These are phyloP conservation scores for Blastocystis sp. DNA, from an alignment of 352 stramenopile genomes.

Conservation along the genomic window DNA sequence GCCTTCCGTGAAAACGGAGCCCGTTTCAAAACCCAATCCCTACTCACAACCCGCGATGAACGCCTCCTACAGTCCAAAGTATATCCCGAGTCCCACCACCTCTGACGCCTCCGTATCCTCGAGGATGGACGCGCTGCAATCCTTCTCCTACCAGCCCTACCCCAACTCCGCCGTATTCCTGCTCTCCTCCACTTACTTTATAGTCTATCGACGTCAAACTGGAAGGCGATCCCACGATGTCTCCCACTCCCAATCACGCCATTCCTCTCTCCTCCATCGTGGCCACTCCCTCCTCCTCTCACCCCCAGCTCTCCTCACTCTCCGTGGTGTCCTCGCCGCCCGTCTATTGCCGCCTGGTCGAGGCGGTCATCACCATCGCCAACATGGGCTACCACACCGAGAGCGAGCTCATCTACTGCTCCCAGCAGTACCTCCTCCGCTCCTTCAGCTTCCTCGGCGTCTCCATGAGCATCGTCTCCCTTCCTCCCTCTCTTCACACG, in stretches of 20 bases:
- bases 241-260: background rate
- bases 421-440: constrained; percentile 6
- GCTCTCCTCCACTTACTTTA: background rate
- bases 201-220: background rate
- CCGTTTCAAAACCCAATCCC: background rate
- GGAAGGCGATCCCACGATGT: background rate
- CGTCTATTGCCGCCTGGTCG: background rate
- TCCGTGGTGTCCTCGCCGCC: background rate
- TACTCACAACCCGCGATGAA: background rate
- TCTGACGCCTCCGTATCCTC: background rate
- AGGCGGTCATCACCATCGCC: background rate
- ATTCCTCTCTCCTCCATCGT: background rate
- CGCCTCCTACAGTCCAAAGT: background rate
- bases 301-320: background rate
- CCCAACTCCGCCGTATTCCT: background rate
- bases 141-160: background rate
- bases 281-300: background rate
- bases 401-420: constrained; percentile 11
- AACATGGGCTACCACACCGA: constrained; percentile 4
- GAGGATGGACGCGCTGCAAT: background rate
- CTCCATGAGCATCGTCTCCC: background rate
- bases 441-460: background rate
- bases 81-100: background rate
- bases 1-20: background rate
- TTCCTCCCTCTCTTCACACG: background rate